Base-by-base conservation (phyloP, 2,329 filamentous ascomycete genomes). In the Stagonosporopsis tanaceti region DNA sequence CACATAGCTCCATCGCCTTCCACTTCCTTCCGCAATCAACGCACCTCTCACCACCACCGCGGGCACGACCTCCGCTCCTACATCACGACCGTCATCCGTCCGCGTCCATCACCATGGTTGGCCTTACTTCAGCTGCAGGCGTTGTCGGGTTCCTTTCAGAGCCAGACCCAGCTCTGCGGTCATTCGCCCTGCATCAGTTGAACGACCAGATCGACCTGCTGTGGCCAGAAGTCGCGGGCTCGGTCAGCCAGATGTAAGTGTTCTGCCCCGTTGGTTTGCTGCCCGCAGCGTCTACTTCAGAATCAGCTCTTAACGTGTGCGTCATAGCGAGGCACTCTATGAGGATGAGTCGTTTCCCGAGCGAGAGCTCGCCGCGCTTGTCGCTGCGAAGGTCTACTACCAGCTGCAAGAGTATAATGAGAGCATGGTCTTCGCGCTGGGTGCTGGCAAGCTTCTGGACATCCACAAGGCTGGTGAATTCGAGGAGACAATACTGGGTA, bases 401-500 rank as follows among this genome's bases (percentile, higher is more conserved):
- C 95, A 99, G 76, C 88, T 99, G 50, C 93, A 97, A 80, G 95
- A 95, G 77, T 99, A 99, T 82, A 95, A 97, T 76, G 95, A 99
- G 82, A 97, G 94, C 79, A 98, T 99, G 94, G 91, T 92, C 50
- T 98, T 99, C 78, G 95, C 95, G 63, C 87, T 99, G 42, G 93
- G 93, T 57, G 93, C 95, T 24, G 95, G 95, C 59, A 92, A 97
- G 75, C 88, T 97, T 47, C 97, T 99, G 84, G 92, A 96, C 81
- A 86, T 98, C 65, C 91, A 97, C 72, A 85, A 89, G 52, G 89
- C 91, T 50, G 91, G 92, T 78, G 95, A 99, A 81, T 99, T 97
- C 73, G 95, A 99, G 79, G 93, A 99, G 81, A 99, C 95, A 55
- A 98, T 99, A 80, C 93, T 98, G 77, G 94, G 84, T 86, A 78